These are phyloP conservation scores for Kwoniella sp. DNA, from an alignment of 768 basidiomycete genomes.

Conservation along the genomic window DNA sequence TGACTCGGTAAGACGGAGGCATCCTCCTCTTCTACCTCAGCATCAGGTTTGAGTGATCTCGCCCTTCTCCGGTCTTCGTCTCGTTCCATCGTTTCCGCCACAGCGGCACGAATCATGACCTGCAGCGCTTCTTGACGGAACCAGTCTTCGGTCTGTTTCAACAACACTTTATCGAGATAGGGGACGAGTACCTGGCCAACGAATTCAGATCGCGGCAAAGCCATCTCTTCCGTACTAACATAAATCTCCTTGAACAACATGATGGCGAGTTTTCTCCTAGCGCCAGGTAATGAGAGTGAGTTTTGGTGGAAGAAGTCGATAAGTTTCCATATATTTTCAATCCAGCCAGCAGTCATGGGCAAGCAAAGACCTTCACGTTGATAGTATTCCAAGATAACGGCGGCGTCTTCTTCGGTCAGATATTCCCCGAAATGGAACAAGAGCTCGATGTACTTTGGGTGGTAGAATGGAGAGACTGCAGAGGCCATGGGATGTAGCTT, in stretches of 20 bases:
- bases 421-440: slow-evolving; percentile 54
- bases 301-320: slow-evolving; percentile 45
- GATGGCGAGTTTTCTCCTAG: slow-evolving; percentile 34
- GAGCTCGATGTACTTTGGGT: slow-evolving; percentile 50
- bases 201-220: slow-evolving; percentile 43
- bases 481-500: slow-evolving; percentile 39
- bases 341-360: slow-evolving; percentile 53
- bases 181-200: slow-evolving; percentile 55
- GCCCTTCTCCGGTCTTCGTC: slow-evolving; percentile 46
- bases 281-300: slow-evolving; percentile 8
- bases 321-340: slow-evolving; percentile 53
- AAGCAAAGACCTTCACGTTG: slow-evolving; percentile 50
- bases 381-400: slow-evolving; percentile 51
- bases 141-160: slow-evolving; percentile 48
- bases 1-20: slow-evolving; percentile 32
- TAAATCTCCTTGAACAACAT: slow-evolving; percentile 53
- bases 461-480: slow-evolving; percentile 34
- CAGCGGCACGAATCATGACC: slow-evolving; percentile 49
- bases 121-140: slow-evolving; percentile 50
- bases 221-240: slow-evolving; percentile 48
- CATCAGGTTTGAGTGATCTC: slow-evolving; percentile 18
- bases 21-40: slow-evolving; percentile 37
- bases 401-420: slow-evolving; percentile 48
- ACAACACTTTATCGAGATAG: slow-evolving; percentile 53
- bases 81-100: slow-evolving; percentile 52